Percentiles rank a stretch among this genome's conserved stretches.
Conservation (phyloP, 2,329 filamentous ascomycete species). For the Monilinia aucupariae region DNA sequence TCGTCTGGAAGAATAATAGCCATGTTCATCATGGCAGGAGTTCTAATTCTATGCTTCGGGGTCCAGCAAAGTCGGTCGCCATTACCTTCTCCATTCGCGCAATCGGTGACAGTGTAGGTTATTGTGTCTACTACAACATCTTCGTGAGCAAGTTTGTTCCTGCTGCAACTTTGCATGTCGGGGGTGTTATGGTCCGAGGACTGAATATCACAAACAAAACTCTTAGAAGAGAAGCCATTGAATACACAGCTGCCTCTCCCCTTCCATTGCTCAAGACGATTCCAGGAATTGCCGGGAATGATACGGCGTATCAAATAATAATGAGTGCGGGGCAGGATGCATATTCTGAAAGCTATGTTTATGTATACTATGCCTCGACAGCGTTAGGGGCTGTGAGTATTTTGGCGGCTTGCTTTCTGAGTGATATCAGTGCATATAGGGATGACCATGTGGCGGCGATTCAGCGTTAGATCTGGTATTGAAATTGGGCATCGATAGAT, state of each 20-base stretch:
- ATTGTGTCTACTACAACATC: slow-evolving; percentile 52
- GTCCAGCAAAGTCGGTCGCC: no score
- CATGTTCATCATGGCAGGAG: no score
- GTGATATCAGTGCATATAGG: slow-evolving; percentile 49
- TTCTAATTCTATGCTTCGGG: no score
- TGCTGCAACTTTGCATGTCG: slow-evolving; percentile 21
- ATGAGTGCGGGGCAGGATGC: slow-evolving; percentile 45
- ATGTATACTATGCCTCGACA: slow-evolving; percentile 43
- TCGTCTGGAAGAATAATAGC: no score
- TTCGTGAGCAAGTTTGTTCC: slow-evolving; percentile 41
- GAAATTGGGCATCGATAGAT: neutral
- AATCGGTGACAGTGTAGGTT: slow-evolving; percentile 60
- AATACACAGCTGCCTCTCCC: slow-evolving; percentile 21
- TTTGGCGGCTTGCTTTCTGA: slow-evolving; percentile 51
- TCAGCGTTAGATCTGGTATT: neutral
- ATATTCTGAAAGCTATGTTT: slow-evolving; percentile 16
- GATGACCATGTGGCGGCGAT: slow-evolving; percentile 20
- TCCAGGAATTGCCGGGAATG: slow-evolving; percentile 42
- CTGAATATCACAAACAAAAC: slow-evolving; percentile 41
- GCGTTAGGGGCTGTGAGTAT: slow-evolving; percentile 53
- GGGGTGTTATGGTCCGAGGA: slow-evolving; percentile 33
- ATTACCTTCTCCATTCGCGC: slow-evolving; percentile 65
- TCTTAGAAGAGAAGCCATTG: slow-evolving; percentile 44
- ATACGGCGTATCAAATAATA: slow-evolving; percentile 45
- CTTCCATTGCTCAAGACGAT: slow-evolving; percentile 39